phyloP scores from a whole-genome alignment of 331 rosid genomes.

The Rhamnella rubrinervis region DNA sequence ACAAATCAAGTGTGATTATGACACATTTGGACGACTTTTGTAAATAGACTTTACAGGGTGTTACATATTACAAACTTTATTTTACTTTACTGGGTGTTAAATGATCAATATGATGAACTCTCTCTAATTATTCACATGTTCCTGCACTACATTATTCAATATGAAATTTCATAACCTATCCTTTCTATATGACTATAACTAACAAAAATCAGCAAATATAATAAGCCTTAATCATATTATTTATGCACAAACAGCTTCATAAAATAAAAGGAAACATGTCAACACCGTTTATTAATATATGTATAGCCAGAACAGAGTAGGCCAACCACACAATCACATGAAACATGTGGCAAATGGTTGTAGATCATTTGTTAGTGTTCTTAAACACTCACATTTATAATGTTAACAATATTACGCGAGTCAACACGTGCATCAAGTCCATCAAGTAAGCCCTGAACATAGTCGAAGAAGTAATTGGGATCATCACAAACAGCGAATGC shows the following conservation, averaged over 20 bases:
- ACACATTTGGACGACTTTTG: no score
- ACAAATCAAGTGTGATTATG: no score
- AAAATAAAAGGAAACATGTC: neutral
- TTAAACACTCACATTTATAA: slow-evolving; percentile 58
- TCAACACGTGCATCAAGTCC: slow-evolving; percentile 69
- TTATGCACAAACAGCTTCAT: no score
- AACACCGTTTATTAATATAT: neutral
- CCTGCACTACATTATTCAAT: no score
- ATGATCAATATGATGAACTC: no score
- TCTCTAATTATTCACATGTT: no score
- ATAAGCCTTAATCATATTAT: no score
- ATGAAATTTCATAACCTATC: neutral
- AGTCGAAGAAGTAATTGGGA: slow-evolving; percentile 79
- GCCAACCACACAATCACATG: neutral
- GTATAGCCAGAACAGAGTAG: neutral
- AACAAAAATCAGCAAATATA: no score
- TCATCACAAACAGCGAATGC: slow-evolving; percentile 83
- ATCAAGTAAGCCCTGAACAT: slow-evolving; percentile 79
- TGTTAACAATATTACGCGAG: slow-evolving; percentile 64
- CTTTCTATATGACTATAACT: neutral
- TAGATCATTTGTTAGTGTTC: neutral
- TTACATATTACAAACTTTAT: no score
- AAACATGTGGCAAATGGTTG: neutral
- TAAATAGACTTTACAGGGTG: no score
- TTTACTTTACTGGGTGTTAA: no score